A percentile compares a stretch with the other conserved stretches of the same genome.
Conservation (phyloP, 2,329 filamentous ascomycete genomes). For the Cladosporium cucumerinum region DNA sequence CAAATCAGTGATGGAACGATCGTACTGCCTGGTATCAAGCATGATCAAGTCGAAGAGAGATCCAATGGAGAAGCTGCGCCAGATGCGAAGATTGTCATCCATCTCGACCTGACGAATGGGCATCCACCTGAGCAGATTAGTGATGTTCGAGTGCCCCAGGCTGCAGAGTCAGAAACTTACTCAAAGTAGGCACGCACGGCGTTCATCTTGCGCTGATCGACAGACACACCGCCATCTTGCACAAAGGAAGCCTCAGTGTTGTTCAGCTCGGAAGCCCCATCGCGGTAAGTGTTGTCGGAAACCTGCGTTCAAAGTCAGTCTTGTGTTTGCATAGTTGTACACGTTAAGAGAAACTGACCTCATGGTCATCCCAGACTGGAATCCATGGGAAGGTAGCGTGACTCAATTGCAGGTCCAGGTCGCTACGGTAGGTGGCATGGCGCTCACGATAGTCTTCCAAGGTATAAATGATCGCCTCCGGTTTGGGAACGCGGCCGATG, state of each 20-base stretch:
- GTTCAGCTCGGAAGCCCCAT: conserved; percentile 58
- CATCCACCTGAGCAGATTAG: conserved; percentile 37
- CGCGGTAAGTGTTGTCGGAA: conserved; percentile 63
- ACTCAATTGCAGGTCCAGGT: conserved; percentile 55
- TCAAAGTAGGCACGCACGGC: conserved; percentile 30
- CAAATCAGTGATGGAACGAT: conserved; percentile 60
- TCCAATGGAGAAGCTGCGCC: conserved; percentile 64
- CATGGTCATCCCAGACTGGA: conserved; percentile 61
- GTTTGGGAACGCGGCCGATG: conserved; percentile 53
- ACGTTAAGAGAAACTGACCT: not conserved
- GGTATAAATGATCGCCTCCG: conserved; percentile 51
- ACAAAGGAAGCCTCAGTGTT: conserved; percentile 67
- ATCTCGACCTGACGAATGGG: conserved; percentile 62
- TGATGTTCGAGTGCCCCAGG: not conserved
- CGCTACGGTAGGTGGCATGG: conserved; percentile 58
- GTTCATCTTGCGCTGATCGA: conserved; percentile 72
- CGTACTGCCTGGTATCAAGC: conserved; percentile 67
- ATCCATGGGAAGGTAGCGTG: conserved; percentile 62
- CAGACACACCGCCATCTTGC: conserved; percentile 54
- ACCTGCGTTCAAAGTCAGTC: conserved; percentile 36
- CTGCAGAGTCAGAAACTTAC: not conserved
- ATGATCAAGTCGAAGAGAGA: conserved; percentile 65
- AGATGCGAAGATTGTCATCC: conserved; percentile 67
- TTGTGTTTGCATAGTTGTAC: conserved; percentile 48
- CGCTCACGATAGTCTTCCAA: conserved; percentile 60